Conservation (phyloP, 176 grass and related monocot genomes). For the Aegilops tauschii region DNA sequence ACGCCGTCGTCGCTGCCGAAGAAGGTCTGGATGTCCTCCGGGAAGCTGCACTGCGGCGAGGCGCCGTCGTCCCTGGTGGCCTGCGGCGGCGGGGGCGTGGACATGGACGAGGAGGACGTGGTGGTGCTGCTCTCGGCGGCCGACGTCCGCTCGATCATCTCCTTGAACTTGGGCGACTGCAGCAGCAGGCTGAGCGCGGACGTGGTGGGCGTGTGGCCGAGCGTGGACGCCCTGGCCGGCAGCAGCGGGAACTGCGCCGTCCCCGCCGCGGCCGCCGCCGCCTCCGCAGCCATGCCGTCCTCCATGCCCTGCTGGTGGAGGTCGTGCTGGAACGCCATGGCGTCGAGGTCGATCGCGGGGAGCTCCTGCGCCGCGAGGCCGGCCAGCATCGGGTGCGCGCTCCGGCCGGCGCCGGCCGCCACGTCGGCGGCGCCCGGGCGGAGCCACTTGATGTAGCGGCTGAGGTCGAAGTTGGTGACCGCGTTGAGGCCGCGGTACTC, state of each 20-base stretch:
- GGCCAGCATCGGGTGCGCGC: slow-evolving; percentile 31
- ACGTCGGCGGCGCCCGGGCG: slow-evolving; percentile 27
- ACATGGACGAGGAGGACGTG: slow-evolving; percentile 22
- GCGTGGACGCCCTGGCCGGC: slow-evolving; percentile 2
- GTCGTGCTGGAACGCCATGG: slow-evolving; percentile 28
- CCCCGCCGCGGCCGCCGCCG: slow-evolving; percentile 6
- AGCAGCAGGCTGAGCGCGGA: slow-evolving; percentile 53
- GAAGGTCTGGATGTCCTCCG: slow-evolving; percentile 85
- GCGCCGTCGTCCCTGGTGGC: slow-evolving; percentile 3
- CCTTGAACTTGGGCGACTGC: slow-evolving; percentile 72
- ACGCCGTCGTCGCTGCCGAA: slow-evolving; percentile 65
- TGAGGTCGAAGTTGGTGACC: slow-evolving; percentile 93
- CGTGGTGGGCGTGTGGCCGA: slow-evolving; percentile 21
- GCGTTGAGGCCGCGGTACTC: slow-evolving; percentile 86
- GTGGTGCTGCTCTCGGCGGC: slow-evolving; percentile 36
- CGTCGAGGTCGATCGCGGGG: slow-evolving; percentile 18
- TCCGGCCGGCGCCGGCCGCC: background rate
- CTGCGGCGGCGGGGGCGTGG: slow-evolving; percentile 19
- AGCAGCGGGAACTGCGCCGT: slow-evolving; percentile 9
- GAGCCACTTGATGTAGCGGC: slow-evolving; percentile 86
- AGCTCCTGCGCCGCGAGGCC: slow-evolving; percentile 21
- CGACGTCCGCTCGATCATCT: slow-evolving; percentile 63
- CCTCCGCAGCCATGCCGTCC: background rate
- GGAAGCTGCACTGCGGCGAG: slow-evolving; percentile 65
- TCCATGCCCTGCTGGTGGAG: slow-evolving; percentile 23